phyloP scores from a whole-genome alignment of 352 stramenopile genomes.

The Aphanomyces cochlioides region DNA sequence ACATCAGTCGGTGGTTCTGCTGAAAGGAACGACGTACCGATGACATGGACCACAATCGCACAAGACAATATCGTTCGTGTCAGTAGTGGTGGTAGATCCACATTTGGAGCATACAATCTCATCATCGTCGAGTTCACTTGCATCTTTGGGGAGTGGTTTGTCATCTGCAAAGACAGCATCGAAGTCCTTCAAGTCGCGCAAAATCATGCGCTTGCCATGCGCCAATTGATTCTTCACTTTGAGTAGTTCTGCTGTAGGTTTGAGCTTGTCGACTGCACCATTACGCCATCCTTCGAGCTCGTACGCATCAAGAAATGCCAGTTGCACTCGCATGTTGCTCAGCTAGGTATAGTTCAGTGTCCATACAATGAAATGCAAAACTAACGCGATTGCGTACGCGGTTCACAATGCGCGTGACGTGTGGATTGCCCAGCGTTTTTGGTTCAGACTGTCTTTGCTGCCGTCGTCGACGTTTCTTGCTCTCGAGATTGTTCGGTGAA shows the following conservation, averaged over 20 bases:
- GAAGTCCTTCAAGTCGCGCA: slow-evolving; percentile 39
- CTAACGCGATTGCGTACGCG: slow-evolving; percentile 25
- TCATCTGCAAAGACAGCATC: slow-evolving; percentile 43
- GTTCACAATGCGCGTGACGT: slow-evolving; percentile 15
- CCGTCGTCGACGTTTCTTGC: slow-evolving; percentile 6
- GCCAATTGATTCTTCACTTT: slow-evolving; percentile 49
- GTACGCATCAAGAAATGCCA: slow-evolving; percentile 83
- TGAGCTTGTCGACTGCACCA: slow-evolving; percentile 72
- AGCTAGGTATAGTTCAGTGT: slow-evolving; percentile 35
- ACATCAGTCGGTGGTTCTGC: too few relatives aligned
- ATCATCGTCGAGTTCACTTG: slow-evolving; percentile 34
- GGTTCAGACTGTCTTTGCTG: not conserved
- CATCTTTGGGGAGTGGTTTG: slow-evolving; percentile 32
- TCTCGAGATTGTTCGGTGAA: slow-evolving; percentile 9
- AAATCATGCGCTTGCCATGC: slow-evolving; percentile 49
- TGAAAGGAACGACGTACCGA: slow-evolving; percentile 31
- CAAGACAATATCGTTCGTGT: slow-evolving; percentile 80
- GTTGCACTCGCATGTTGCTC: slow-evolving; percentile 51
- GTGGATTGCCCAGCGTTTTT: slow-evolving; percentile 10
- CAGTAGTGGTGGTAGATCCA: slow-evolving; percentile 51
- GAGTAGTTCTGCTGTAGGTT: slow-evolving; percentile 68
- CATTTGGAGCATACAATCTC: slow-evolving; percentile 75
- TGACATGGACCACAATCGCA: slow-evolving; percentile 71
- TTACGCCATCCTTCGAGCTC: slow-evolving; percentile 77
- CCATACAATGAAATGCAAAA: not conserved